phyloP scores from a whole-genome alignment of 345 rosid genomes.

The Eucalyptus shirleyi region DNA sequence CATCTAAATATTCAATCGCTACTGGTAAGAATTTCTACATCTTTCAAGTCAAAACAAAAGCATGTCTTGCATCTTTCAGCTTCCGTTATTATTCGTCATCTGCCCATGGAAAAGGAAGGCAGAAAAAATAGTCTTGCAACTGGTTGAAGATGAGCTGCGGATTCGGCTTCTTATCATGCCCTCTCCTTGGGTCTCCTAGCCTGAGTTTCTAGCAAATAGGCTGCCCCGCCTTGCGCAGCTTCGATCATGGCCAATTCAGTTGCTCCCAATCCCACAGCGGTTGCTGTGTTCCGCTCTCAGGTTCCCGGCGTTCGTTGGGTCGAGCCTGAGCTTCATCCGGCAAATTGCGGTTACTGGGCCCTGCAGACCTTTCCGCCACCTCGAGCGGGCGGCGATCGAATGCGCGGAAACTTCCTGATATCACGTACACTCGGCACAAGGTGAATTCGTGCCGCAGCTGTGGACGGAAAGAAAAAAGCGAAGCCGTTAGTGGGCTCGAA shows the following conservation, averaged over 20 bases:
- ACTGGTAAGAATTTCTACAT: not conserved
- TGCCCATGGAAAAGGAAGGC: not conserved
- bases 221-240: not conserved
- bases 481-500: not conserved
- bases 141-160: not conserved
- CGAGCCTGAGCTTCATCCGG: not conserved
- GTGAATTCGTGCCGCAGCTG: constrained; percentile 80
- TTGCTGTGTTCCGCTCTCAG: not conserved
- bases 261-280: constrained; percentile 48
- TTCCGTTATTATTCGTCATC: not conserved
- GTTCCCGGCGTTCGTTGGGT: not conserved
- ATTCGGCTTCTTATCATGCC: not conserved
- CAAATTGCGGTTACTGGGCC: not conserved
- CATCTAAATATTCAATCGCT: not conserved
- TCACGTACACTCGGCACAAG: constrained; percentile 72
- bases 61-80: not conserved
- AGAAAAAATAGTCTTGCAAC: not conserved
- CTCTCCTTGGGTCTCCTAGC: not conserved
- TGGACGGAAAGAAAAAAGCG: not conserved
- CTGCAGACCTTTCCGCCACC: constrained; percentile 4
- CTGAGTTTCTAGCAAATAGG: not conserved
- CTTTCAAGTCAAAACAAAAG: not conserved
- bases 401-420: constrained; percentile 65
- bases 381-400: constrained; percentile 86
- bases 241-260: constrained; percentile 27